phyloP scores from a whole-genome alignment of 257 asterid genomes.

The Petrea volubilis region DNA sequence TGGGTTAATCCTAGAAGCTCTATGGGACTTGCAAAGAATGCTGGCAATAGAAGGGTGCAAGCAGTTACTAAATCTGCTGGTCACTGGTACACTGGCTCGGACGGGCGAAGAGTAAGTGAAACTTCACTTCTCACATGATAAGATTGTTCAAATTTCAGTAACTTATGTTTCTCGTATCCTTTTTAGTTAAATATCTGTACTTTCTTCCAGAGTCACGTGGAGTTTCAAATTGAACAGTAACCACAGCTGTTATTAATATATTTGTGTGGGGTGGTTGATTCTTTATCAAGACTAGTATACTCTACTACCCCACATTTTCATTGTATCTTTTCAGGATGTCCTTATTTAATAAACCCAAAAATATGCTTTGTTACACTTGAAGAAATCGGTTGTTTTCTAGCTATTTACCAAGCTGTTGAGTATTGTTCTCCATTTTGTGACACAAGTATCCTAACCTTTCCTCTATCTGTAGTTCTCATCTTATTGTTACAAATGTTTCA shows the following conservation, averaged over 20 bases:
- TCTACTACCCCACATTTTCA: neutral
- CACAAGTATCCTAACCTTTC: neutral
- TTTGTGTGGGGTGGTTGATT: neutral
- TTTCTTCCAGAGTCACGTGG: neutral
- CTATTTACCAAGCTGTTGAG: neutral
- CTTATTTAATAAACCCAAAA: neutral
- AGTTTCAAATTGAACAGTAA: neutral
- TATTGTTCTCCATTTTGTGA: neutral
- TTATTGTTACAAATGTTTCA: conserved; percentile 32
- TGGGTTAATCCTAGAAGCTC: conserved; percentile 75
- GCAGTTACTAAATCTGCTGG: conserved; percentile 72
- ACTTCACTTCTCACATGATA: conserved; percentile 5
- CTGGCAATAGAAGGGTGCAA: conserved; percentile 80
- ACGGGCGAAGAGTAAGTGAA: conserved; percentile 70
- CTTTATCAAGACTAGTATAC: conserved; percentile 14
- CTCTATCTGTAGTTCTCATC: neutral
- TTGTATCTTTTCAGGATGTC: neutral
- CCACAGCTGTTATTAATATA: neutral
- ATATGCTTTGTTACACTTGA: neutral
- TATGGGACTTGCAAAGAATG: conserved; percentile 54
- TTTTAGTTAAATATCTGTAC: neutral
- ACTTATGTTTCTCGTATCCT: neutral
- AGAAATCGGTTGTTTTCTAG: neutral
- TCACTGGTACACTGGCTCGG: conserved; percentile 67
- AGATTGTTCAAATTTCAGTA: neutral